Evolutionary conservation across 192 early-diverging fungal genomes (phyloP), one percentile per base, ranked within the genome.

Genomic region (Linnemannia hyalina): DNA sequence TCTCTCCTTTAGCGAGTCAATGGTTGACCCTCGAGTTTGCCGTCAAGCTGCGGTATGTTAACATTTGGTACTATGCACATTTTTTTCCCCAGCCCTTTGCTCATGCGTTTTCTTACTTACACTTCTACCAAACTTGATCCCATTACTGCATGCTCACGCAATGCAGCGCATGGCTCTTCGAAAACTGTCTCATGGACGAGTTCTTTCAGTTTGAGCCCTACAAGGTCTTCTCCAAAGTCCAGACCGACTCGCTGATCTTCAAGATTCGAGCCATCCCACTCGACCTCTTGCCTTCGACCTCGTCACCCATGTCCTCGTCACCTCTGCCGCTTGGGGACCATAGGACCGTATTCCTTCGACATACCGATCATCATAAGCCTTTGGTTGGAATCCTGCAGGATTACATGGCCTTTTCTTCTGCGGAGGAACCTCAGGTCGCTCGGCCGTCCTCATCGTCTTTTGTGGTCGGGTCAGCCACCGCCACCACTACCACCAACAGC

Each of bases 1-100:
- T 20, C 5, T 72, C 8, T 18, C 40, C 68, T 29, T 46, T 63
- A 80, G 90, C 92, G 13, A 93, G 91, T 72, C 92, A 93, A 78
- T 93, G 92, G 92, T 88, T 90, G 32, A 88, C 91, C n/a, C 70
- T 93, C 68, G 90, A 91, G 68, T 92, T 92, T 88, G 92, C 91
- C 3, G 76, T 88, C 32, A 84, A 90, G 68, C 65, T 93, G 1
- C 86, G 92, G 92, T 91, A 87, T 75, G 42, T 29, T 13, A 29
- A 65, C 29, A 0, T 11, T 65, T 65, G n/a, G 4, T 65, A 44
- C 65, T 6, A 35, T 52, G 7, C 68, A n/a, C 26, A 15, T 9
- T 42, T n/a, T 42, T 44, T 47, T 36, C 70, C 49, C 18, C 35
- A 29, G 35, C 9, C 71, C 41, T 8, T 5, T 29, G 38, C 35